Evolutionary conservation across 306 rosid genomes (phyloP).

Genomic region (Dryas alaskensis): DNA sequence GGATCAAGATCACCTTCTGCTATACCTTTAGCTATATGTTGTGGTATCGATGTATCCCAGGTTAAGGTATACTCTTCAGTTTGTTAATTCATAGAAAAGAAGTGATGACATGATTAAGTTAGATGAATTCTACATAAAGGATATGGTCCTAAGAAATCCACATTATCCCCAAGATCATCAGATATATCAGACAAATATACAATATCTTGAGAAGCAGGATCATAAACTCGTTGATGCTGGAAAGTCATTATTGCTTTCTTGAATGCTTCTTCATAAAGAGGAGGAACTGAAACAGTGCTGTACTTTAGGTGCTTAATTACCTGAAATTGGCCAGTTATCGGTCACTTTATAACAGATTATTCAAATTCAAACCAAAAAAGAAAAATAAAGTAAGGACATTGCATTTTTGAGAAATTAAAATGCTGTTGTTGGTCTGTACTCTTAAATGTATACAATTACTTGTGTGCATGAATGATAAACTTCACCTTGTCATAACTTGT

Average conservation of each 20-base stretch:
- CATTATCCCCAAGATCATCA: slow-evolving; percentile 47
- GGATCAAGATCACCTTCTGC: slow-evolving; percentile 94
- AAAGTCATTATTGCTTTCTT: slow-evolving; percentile 82
- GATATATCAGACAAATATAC: slow-evolving; percentile 59
- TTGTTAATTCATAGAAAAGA: slow-evolving; percentile 24
- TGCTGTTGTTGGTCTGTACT: background rate
- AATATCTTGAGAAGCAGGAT: slow-evolving; percentile 60
- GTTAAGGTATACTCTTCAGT: slow-evolving; percentile 52
- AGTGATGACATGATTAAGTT: slow-evolving; percentile 2
- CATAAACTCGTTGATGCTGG: slow-evolving; percentile 81
- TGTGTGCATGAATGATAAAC: slow-evolving; percentile 5
- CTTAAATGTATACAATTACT: background rate
- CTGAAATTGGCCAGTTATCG: slow-evolving; percentile 43
- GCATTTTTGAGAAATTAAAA: background rate
- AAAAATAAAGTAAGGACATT: background rate
- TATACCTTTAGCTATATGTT: slow-evolving; percentile 71
- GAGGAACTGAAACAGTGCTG: slow-evolving; percentile 74
- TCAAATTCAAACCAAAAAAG: background rate
- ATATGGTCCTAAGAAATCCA: slow-evolving; percentile 95
- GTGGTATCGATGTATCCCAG: slow-evolving; percentile 54
- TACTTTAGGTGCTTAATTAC: slow-evolving; percentile 79
- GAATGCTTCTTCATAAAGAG: slow-evolving; percentile 79
- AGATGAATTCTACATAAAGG: slow-evolving; percentile 42
- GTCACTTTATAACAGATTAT: slow-evolving; percentile 26
- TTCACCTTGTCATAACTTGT: slow-evolving; percentile 78